Evolutionary conservation across 1,284 basidiomycete species (phyloP).

Genomic region (Trichosporon asahii): DNA sequence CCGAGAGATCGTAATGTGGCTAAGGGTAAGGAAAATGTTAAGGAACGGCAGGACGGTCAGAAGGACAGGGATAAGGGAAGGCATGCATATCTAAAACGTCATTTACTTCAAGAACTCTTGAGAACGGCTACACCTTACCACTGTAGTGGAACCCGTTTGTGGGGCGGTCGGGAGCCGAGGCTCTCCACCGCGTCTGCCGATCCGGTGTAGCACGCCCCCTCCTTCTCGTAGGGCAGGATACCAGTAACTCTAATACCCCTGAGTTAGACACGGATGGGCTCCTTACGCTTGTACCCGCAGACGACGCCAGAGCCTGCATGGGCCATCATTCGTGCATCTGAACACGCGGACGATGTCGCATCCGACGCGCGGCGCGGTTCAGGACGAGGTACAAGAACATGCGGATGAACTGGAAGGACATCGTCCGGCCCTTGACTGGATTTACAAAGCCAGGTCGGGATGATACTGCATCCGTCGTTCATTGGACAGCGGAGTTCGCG

Average conservation of each 20-base stretch:
- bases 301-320: neutral
- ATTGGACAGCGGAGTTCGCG: neutral
- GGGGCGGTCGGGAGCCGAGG: neutral
- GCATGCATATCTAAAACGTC: constrained; percentile 7
- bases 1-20: neutral
- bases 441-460: neutral
- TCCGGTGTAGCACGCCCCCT: no score
- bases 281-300: neutral
- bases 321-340: neutral
- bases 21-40: neutral
- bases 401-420: neutral
- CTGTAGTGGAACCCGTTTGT: neutral
- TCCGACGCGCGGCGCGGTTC: neutral
- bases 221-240: neutral
- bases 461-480: neutral
- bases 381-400: neutral
- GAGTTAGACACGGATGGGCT: neutral
- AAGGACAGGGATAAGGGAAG: neutral
- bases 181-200: neutral
- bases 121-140: neutral
- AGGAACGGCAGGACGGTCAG: neutral
- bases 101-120: neutral
- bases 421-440: neutral
- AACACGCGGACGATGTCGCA: neutral
- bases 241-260: neutral